These are phyloP conservation scores for Tolypocladium ovalisporum DNA, from an alignment of 2,329 filamentous ascomycete species.

Conservation along the genomic window DNA sequence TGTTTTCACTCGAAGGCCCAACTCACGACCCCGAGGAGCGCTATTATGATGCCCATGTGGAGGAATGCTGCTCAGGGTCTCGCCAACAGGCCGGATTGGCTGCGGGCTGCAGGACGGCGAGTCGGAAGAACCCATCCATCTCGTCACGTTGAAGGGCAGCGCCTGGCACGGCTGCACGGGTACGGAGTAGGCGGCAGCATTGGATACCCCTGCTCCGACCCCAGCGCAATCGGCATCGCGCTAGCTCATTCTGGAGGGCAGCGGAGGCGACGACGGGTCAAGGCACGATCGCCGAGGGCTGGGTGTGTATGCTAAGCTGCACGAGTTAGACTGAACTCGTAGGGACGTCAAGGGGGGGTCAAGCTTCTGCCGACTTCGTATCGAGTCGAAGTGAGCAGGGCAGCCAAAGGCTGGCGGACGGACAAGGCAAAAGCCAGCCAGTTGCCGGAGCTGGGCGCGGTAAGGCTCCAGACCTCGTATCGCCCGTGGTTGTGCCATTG, in stretches of 20 bases:
- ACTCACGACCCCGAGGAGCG: background rate
- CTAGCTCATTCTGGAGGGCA: background rate
- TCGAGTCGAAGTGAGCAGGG: background rate
- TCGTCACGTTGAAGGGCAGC: background rate
- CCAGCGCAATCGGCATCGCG: background rate
- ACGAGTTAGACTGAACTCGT: no score
- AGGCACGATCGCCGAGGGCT: background rate
- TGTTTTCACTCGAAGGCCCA: background rate
- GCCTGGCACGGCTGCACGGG: no score
- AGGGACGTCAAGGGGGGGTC: no score
- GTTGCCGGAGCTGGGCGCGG: background rate
- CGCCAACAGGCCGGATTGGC: background rate
- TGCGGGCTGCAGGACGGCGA: background rate
- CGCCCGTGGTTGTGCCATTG: background rate
- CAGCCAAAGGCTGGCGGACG: background rate
- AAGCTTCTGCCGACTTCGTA: no score
- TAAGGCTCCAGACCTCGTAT: background rate
- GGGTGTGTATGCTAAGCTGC: no score
- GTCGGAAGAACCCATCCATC: background rate
- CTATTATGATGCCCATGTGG: background rate
- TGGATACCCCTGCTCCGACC: background rate
- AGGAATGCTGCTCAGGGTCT: background rate
- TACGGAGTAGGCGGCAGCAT: no score
- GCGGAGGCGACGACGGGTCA: background rate
- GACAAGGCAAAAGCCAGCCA: background rate